phyloP scores from a whole-genome alignment of 2,329 filamentous ascomycete species.

The Plenodomus tracheiphilus region DNA sequence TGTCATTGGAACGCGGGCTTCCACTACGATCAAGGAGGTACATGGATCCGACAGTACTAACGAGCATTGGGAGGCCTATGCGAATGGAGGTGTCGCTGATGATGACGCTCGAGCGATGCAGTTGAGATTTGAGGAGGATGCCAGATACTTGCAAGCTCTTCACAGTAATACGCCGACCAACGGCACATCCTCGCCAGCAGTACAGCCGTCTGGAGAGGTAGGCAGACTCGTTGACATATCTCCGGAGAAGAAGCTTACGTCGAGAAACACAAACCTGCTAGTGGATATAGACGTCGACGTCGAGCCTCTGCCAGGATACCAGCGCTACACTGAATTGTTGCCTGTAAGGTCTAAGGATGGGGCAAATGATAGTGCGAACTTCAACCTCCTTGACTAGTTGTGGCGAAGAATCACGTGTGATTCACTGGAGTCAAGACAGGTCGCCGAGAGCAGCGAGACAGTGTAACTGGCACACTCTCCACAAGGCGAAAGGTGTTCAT shows the following conservation, averaged over 20 bases:
- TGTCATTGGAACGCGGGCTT: neutral
- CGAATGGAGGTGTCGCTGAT: conserved; percentile 9
- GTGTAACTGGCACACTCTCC: neutral
- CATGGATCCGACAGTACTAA: conserved; percentile 3
- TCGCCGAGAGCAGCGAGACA: too few species aligned
- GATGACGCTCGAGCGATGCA: conserved; percentile 24
- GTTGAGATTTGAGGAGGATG: conserved; percentile 17
- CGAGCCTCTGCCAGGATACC: neutral
- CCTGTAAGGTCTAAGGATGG: conserved; percentile 2
- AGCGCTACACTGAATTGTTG: neutral
- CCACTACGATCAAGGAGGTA: neutral
- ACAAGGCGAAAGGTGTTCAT: too few species aligned
- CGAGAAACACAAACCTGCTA: conserved; percentile 18
- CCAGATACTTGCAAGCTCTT: conserved; percentile 8
- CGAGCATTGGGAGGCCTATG: conserved; percentile 13
- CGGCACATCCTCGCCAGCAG: neutral
- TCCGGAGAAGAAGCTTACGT: conserved; percentile 9
- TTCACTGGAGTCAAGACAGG: neutral
- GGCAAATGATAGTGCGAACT: neutral
- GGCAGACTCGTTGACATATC: conserved; percentile 22
- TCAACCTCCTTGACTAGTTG: conserved; percentile 19
- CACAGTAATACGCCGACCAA: neutral
- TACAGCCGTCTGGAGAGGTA: neutral
- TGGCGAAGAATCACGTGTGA: neutral
- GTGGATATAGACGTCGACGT: conserved; percentile 19